A percentile compares a stretch with the other conserved stretches of the same genome.
phyloP scores from a whole-genome alignment of 805 yeast genomes.

The Nakazawaea anatomiae region DNA sequence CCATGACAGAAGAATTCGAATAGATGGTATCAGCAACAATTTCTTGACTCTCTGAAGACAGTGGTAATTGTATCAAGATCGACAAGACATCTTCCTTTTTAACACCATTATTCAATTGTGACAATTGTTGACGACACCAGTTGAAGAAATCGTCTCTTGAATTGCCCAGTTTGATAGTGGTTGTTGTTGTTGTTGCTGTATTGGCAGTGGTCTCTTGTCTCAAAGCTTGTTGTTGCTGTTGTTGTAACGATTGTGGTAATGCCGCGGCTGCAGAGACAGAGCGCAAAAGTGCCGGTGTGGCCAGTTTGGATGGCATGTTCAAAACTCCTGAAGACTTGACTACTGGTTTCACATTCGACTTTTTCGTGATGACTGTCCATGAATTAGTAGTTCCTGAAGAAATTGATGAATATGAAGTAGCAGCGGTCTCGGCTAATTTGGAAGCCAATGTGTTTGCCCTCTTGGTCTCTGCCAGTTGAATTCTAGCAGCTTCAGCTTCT shows the following conservation, averaged over 20 bases:
- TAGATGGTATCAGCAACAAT: conserved; percentile 91
- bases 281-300: conserved; percentile 29
- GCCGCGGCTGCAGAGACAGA: conserved; percentile 26
- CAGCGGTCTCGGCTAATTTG: conserved; percentile 14
- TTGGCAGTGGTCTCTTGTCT: background rate
- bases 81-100: conserved; percentile 74
- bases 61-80: conserved; percentile 75
- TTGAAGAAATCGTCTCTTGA: conserved; percentile 53
- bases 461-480: conserved; percentile 23
- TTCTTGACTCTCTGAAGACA: conserved; percentile 67
- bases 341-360: conserved; percentile 23
- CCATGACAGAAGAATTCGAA: conserved; percentile 83
- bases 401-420: conserved; percentile 11
- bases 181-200: conserved; percentile 17
- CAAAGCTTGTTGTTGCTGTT: too few relatives aligned
- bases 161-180: conserved; percentile 22
- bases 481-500: conserved; percentile 35
- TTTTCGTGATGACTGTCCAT: conserved; percentile 36
- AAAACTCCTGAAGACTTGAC: conserved; percentile 7
- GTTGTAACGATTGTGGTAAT: conserved; percentile 22
- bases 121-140: conserved; percentile 69
- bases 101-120: conserved; percentile 66
- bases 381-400: conserved; percentile 12
- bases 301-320: conserved; percentile 10
- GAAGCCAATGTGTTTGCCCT: conserved; percentile 19